These are phyloP conservation scores for Linnemannia hyalina DNA, from an alignment of 192 early-diverging fungal species.

Conservation along the genomic window DNA sequence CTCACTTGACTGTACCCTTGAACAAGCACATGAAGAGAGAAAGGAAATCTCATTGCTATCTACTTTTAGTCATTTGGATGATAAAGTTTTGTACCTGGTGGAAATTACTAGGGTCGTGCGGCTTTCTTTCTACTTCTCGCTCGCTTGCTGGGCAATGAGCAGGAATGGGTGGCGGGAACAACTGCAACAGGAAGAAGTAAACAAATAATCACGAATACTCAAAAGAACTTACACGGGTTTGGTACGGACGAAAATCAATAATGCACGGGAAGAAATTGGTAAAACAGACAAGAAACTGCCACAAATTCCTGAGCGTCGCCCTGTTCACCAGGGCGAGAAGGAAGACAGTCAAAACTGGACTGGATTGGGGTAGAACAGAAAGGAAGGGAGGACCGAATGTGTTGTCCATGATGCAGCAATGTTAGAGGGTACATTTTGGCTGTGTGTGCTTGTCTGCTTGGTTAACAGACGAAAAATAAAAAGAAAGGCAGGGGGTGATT, in stretches of 20 bases:
- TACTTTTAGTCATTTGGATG: neutral
- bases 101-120: neutral
- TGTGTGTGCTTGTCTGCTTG: too few species aligned
- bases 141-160: neutral
- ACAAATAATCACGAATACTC: neutral
- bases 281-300: neutral
- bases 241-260: neutral
- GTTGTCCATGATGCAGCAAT: too few species aligned
- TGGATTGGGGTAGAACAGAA: too few species aligned
- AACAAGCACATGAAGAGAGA: neutral
- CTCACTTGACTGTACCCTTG: too few species aligned
- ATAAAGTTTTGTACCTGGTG: neutral
- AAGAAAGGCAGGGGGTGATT: too few species aligned
- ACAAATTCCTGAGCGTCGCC: neutral
- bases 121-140: neutral
- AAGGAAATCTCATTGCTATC: neutral
- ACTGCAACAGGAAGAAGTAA: neutral
- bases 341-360: too few species aligned
- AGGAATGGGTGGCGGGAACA: neutral
- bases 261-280: neutral
- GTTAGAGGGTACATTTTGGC: too few species aligned
- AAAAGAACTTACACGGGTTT: neutral
- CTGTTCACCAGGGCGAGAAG: neutral
- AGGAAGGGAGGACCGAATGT: too few species aligned
- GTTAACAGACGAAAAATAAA: too few species aligned